Evolutionary conservation across 2,329 filamentous ascomycete species (phyloP).

Genomic region (Monosporascus sp.): DNA sequence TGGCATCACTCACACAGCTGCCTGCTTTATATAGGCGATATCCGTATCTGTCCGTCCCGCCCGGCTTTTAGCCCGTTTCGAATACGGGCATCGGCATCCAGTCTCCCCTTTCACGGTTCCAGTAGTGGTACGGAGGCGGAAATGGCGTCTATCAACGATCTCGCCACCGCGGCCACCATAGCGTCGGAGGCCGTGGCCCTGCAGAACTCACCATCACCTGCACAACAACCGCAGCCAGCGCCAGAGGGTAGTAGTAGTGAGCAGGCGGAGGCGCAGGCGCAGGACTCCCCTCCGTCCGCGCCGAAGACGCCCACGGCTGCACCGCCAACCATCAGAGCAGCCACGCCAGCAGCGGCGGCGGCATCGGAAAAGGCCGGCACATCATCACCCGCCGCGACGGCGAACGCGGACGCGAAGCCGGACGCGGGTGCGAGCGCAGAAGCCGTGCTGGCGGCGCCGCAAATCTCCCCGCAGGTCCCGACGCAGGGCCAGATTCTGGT

Average conservation of each 20-base stretch:
- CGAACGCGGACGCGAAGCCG: too few species aligned
- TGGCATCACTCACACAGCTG: too few species aligned
- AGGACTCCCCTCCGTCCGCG: neutral
- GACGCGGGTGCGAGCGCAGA: conserved; percentile 6
- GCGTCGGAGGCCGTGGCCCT: conserved; percentile 30
- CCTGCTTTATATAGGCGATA: too few species aligned
- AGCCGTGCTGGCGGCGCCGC: conserved; percentile 22
- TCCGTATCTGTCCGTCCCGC: too few species aligned
- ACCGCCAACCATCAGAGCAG: neutral
- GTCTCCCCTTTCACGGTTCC: neutral
- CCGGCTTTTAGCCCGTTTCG: too few species aligned
- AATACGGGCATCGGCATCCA: too few species aligned
- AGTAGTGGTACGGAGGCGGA: neutral
- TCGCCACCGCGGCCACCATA: conserved; percentile 43
- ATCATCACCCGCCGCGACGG: too few species aligned
- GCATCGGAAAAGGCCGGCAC: too few species aligned
- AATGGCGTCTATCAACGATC: conserved; percentile 46
- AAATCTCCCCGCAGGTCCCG: conserved; percentile 20
- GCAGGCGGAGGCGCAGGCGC: neutral
- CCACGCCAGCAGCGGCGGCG: too few species aligned
- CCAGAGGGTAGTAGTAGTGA: neutral
- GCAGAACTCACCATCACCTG: conserved; percentile 8
- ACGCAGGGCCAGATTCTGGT: conserved; percentile 19
- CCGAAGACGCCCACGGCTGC: neutral
- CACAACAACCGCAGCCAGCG: conserved; percentile 1